Evolutionary conservation across 495 filamentous ascomycete genomes (phyloP), one percentile per base, ranked within the genome.

Genomic region (Xylaria palmicola): DNA sequence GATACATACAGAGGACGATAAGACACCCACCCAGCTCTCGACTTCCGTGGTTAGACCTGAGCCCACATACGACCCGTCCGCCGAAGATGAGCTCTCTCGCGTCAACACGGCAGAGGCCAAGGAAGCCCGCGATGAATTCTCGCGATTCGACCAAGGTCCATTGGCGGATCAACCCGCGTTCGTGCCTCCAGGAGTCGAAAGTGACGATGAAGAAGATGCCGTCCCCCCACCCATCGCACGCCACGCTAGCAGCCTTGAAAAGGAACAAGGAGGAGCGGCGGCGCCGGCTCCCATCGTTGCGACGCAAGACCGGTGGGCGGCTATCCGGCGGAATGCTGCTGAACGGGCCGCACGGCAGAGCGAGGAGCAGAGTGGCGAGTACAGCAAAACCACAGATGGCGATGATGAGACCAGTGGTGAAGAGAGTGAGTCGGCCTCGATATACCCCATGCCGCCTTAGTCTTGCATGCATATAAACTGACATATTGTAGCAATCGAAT

Each of bases 271-370:
- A 7, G 69, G 69, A 27, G 65, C 71, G 4, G 64, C 61, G 29
- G 66, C 73, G 4, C 71, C 68, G 5, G 61, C 68, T 6, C 63
- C 77, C 48, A 47, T 65, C 24, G 62, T 71, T 54, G 80, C 72
- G 59, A 79, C 70, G 29, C 80, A 86, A 54, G 90, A 93, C 68
- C 85, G 92, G 37, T 98, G 94, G 94, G 93, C 92, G 3, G 90
- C 95, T 77, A 97, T 98, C 59, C 82, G 92, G 59, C 92, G 91
- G 82, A 97, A 97, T 63, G 94, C 94, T 10, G 91, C 90, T 6
- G 89, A 93, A 68, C 83, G 92, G 12, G 87, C 85, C 26, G 83
- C 85, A 8, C 75, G 82, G 41, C 77, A 80, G 44, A 79, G 79
- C 15, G 88, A 90, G 65, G 87, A 91, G 64, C 81, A 85, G 54